Percentiles rank a stretch among this genome's conserved stretches.
Conservation (phyloP, 164 flowering plant genomes). For the Vitis rotundifolia region DNA sequence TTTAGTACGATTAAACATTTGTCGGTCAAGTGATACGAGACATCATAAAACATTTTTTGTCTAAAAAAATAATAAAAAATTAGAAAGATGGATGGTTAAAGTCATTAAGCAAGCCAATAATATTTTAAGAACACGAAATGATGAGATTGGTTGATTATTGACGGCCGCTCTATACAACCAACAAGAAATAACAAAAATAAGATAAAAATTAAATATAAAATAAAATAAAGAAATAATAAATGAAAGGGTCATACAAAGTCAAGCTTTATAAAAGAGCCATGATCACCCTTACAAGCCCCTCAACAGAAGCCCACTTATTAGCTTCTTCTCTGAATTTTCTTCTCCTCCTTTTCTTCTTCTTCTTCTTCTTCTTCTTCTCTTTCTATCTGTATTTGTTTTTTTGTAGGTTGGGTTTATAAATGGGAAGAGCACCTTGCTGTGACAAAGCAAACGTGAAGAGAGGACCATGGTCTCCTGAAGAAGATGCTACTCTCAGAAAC, state of each 20-base stretch:
- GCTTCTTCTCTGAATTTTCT: slow-evolving; percentile 8
- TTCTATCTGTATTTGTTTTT: not conserved
- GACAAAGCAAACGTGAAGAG: slow-evolving; percentile 46
- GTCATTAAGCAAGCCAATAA: too few species aligned
- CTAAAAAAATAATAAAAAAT: too few species aligned
- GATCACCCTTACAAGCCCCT: not conserved
- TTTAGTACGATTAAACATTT: too few species aligned
- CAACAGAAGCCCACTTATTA: slow-evolving; percentile 6
- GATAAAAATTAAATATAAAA: not conserved
- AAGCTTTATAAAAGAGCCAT: not conserved
- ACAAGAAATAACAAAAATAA: not conserved
- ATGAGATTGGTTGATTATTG: not conserved
- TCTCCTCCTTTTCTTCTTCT: not conserved
- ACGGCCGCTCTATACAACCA: not conserved
- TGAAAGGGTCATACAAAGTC: slow-evolving; percentile 10
- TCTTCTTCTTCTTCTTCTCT: not conserved
- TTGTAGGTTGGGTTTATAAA: not conserved
- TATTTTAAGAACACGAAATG: too few species aligned
- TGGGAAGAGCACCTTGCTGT: slow-evolving; percentile 51
- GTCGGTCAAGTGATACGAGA: too few species aligned
- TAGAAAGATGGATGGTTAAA: too few species aligned
- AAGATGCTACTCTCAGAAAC: slow-evolving; percentile 36
- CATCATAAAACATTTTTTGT: too few species aligned
- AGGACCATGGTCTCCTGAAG: slow-evolving; percentile 57
- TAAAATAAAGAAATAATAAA: not conserved